A percentile compares a stretch with the other conserved stretches of the same genome.
Evolutionary conservation across 768 basidiomycete species (phyloP).

Genomic region (Boletus tylopilopsis): DNA sequence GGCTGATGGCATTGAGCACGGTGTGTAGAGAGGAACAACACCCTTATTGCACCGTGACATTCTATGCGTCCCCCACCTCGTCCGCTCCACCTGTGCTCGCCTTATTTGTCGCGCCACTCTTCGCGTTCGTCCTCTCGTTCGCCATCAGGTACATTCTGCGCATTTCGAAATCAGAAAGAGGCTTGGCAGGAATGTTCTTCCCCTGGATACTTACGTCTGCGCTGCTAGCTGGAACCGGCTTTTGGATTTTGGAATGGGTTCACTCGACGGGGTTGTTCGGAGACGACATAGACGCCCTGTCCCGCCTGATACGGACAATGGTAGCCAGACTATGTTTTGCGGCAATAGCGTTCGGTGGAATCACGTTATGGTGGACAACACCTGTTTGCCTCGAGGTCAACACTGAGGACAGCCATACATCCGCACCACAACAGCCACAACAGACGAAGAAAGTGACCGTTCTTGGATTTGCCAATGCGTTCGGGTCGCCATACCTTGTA

Average conservation of each 20-base stretch:
- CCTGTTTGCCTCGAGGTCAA: slow-evolving; percentile 74
- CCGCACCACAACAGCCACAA: slow-evolving; percentile 29
- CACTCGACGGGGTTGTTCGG: slow-evolving; percentile 53
- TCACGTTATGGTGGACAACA: slow-evolving; percentile 63
- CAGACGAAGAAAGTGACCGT: slow-evolving; percentile 54
- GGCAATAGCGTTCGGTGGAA: slow-evolving; percentile 50
- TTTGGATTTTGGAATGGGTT: slow-evolving; percentile 83
- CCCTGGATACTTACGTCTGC: slow-evolving; percentile 53
- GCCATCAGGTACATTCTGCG: slow-evolving; percentile 52
- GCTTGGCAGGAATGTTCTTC: slow-evolving; percentile 63
- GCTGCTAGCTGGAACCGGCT: slow-evolving; percentile 54
- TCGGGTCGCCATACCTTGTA: slow-evolving; percentile 82
- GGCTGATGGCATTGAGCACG: slow-evolving; percentile 78
- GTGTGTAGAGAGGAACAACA: slow-evolving; percentile 95
- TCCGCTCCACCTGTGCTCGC: slow-evolving; percentile 62
- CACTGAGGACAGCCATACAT: slow-evolving; percentile 22
- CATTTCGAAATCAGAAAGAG: slow-evolving; percentile 71
- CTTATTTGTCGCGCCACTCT: slow-evolving; percentile 53
- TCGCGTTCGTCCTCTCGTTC: slow-evolving; percentile 55
- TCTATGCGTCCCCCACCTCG: slow-evolving; percentile 71
- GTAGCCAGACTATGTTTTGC: slow-evolving; percentile 56
- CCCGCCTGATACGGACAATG: slow-evolving; percentile 58
- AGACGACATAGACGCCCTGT: slow-evolving; percentile 34
- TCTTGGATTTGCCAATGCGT: slow-evolving; percentile 86
- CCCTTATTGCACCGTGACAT: slow-evolving; percentile 85